Conservation (phyloP, 176 grass and related monocot species). For the Elymus sibiricus region DNA sequence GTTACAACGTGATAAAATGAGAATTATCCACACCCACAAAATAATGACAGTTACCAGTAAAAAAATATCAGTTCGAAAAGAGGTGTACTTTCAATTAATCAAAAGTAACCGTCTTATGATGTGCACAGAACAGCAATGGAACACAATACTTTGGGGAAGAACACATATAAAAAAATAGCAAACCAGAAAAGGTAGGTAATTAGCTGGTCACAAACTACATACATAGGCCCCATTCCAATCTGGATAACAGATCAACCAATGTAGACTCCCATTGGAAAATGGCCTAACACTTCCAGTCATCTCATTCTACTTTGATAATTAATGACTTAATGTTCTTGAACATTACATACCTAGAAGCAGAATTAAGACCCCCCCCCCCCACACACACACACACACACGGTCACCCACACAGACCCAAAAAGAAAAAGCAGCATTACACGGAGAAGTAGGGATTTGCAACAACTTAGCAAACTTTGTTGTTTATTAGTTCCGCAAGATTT, state of each 20-base stretch:
- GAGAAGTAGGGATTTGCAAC: too few relatives aligned
- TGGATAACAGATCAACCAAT: not conserved
- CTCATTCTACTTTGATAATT: not conserved
- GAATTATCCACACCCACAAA: not conserved
- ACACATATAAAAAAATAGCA: not conserved
- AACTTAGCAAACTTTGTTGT: too few relatives aligned
- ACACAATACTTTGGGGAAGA: not conserved
- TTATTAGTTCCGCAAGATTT: too few relatives aligned
- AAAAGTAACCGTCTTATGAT: not conserved
- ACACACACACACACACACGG: too few relatives aligned
- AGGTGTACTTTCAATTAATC: not conserved
- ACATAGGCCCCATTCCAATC: not conserved
- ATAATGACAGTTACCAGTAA: not conserved
- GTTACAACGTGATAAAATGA: not conserved
- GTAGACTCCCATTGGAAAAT: not conserved
- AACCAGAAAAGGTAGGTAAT: not conserved
- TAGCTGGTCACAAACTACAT: not conserved
- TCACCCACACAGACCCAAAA: too few relatives aligned
- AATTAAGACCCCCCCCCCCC: too few relatives aligned
- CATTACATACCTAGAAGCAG: not conserved
- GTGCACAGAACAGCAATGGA: not conserved
- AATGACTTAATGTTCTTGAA: not conserved
- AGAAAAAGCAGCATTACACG: too few relatives aligned
- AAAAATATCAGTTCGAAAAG: not conserved
- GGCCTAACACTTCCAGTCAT: not conserved